These are phyloP conservation scores for Beauveria scarabaeidicola DNA, from an alignment of 2,329 filamentous ascomycete genomes.

Conservation along the genomic window DNA sequence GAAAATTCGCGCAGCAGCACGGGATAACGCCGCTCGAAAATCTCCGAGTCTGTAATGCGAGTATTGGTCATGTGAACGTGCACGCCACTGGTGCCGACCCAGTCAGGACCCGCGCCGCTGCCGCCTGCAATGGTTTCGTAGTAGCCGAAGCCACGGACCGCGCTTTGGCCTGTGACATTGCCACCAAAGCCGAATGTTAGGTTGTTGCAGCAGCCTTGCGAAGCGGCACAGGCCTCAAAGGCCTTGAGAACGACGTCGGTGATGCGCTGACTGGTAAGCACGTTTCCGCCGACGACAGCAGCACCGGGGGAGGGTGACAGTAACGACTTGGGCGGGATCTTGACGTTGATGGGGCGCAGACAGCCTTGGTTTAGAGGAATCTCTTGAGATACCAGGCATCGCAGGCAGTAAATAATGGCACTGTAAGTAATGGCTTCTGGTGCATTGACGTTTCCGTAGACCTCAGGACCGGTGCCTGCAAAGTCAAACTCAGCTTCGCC, in stretches of 20 bases:
- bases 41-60: conserved; percentile 53
- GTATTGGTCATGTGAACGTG: conserved; percentile 65
- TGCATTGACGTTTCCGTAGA: conserved; percentile 74
- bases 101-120: conserved; percentile 57
- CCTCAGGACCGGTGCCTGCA: conserved; percentile 67
- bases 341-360: conserved; percentile 64
- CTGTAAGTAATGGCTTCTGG: conserved; percentile 75
- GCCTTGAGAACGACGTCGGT: conserved; percentile 51
- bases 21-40: conserved; percentile 50
- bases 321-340: conserved; percentile 64
- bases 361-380: conserved; percentile 82
- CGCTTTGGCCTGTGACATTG: conserved; percentile 28
- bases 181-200: conserved; percentile 69
- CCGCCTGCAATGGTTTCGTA: conserved; percentile 58
- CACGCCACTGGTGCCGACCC: conserved; percentile 35
- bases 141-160: conserved; percentile 35
- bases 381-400: conserved; percentile 70
- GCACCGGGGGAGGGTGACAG: conserved; percentile 68
- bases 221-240: conserved; percentile 70
- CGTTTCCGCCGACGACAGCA: conserved; percentile 76
- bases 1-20: conserved; percentile 65
- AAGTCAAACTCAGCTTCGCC: conserved; percentile 79
- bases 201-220: conserved; percentile 76
- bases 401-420: conserved; percentile 80
- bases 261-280: conserved; percentile 40